phyloP scores from a whole-genome alignment of 2,329 filamentous ascomycete genomes.

The Arthroderma sp. region DNA sequence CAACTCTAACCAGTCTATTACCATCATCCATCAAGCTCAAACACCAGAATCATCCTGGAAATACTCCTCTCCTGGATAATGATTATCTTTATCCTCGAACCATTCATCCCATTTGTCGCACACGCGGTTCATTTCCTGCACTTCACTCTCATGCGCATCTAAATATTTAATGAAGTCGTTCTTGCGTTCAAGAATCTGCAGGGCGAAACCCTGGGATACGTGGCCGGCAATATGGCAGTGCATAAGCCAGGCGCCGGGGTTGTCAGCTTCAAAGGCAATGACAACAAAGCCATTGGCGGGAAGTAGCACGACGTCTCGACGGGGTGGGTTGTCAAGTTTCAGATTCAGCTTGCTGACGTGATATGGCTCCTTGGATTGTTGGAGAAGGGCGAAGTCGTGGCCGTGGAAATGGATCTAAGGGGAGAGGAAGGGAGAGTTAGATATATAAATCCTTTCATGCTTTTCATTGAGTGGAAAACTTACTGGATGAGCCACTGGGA shows the following conservation, averaged over 20 bases:
- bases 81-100: background rate
- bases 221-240: constrained; percentile 52
- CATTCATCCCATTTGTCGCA: constrained; percentile 3
- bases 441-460: background rate
- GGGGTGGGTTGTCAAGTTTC: constrained; percentile 28
- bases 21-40: background rate
- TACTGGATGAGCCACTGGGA: constrained; percentile 7
- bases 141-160: background rate
- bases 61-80: constrained; percentile 1
- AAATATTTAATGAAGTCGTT: constrained; percentile 8
- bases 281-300: constrained; percentile 34
- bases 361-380: constrained; percentile 22
- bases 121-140: background rate
- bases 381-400: constrained; percentile 56
- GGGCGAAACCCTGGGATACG: constrained; percentile 44
- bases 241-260: constrained; percentile 43
- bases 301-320: constrained; percentile 37
- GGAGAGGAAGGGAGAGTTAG: background rate
- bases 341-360: constrained; percentile 22
- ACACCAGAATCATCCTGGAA: constrained; percentile 4
- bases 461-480: background rate
- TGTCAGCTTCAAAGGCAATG: constrained; percentile 38
- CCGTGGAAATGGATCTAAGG: constrained; percentile 50
- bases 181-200: constrained; percentile 39
- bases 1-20: too few relatives aligned